Percentiles rank a stretch among this genome's conserved stretches.
phyloP scores from a whole-genome alignment of 1,139 yeast genomes.

The Suhomyces choctaworum region DNA sequence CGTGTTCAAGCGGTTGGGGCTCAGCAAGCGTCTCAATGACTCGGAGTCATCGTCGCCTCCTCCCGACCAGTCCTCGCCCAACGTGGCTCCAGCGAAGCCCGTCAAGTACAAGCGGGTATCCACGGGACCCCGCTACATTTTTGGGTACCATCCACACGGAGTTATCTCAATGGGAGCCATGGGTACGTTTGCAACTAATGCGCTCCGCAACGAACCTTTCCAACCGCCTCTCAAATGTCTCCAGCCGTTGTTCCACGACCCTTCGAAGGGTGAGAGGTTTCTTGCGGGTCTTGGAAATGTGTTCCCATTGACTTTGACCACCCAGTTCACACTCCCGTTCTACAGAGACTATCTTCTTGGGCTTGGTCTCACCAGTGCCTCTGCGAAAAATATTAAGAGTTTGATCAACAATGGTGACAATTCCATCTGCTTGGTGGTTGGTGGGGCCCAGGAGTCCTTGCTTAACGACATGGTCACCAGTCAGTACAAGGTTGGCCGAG shows the following conservation, averaged over 20 bases:
- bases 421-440: slow-evolving; percentile 86
- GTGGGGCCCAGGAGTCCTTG: slow-evolving; percentile 92
- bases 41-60: slow-evolving; percentile 21
- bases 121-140: slow-evolving; percentile 80
- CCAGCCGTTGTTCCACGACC: slow-evolving; percentile 45
- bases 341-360: slow-evolving; percentile 83
- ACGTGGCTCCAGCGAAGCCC: not conserved
- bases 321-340: slow-evolving; percentile 85
- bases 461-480: slow-evolving; percentile 46
- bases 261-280: slow-evolving; percentile 43
- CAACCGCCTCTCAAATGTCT: slow-evolving; percentile 55
- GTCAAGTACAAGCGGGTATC: slow-evolving; percentile 30
- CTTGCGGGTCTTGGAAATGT: slow-evolving; percentile 82
- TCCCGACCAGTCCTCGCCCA: not conserved
- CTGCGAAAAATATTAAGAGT: slow-evolving; percentile 67
- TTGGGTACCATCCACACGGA: slow-evolving; percentile 97
- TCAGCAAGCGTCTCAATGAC: slow-evolving; percentile 41
- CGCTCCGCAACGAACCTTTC: slow-evolving; percentile 50
- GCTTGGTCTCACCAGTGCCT: slow-evolving; percentile 84
- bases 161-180: slow-evolving; percentile 91
- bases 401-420: slow-evolving; percentile 63
- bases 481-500: slow-evolving; percentile 38
- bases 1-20: slow-evolving; percentile 39
- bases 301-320: slow-evolving; percentile 75
- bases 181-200: slow-evolving; percentile 84